Evolutionary conservation across 2,329 filamentous ascomycete genomes (phyloP).

Genomic region (Paecilomyces formosus): DNA sequence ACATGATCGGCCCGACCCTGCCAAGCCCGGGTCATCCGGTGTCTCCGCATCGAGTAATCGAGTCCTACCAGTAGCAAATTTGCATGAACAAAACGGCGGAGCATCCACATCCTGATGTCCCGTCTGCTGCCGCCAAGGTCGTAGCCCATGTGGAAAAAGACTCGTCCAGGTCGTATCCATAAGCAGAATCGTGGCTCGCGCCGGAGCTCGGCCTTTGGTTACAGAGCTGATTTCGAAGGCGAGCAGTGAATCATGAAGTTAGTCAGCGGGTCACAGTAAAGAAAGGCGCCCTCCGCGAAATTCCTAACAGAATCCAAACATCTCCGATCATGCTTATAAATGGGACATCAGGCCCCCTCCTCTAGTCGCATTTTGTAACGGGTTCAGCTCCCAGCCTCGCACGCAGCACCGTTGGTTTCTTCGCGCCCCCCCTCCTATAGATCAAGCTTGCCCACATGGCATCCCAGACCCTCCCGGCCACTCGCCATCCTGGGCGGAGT

Average conservation of each 20-base stretch:
- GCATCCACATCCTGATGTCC: background rate
- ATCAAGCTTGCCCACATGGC: background rate
- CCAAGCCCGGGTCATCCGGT: background rate
- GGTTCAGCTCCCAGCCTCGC: background rate
- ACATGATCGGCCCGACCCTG: background rate
- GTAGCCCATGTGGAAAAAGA: background rate
- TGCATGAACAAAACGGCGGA: background rate
- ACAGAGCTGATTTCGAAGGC: background rate
- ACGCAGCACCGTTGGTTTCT: background rate
- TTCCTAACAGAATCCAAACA: background rate
- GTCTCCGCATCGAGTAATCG: background rate
- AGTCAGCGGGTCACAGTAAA: background rate
- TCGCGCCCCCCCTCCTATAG: background rate
- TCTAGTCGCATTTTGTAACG: background rate
- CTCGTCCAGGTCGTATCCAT: background rate
- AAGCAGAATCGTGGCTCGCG: background rate
- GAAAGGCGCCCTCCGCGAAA: background rate
- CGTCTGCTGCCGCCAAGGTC: background rate
- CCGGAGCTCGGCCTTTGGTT: background rate
- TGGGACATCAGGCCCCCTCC: background rate
- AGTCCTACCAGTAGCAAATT: background rate
- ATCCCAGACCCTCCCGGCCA: background rate
- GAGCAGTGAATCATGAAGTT: background rate
- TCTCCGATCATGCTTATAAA: background rate
- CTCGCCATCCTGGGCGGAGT: constrained; percentile 13